A percentile compares a stretch with the other conserved stretches of the same genome.
These are phyloP conservation scores for Porpolomopsis calyptriformis DNA, from an alignment of 768 basidiomycete genomes.

Conservation along the genomic window DNA sequence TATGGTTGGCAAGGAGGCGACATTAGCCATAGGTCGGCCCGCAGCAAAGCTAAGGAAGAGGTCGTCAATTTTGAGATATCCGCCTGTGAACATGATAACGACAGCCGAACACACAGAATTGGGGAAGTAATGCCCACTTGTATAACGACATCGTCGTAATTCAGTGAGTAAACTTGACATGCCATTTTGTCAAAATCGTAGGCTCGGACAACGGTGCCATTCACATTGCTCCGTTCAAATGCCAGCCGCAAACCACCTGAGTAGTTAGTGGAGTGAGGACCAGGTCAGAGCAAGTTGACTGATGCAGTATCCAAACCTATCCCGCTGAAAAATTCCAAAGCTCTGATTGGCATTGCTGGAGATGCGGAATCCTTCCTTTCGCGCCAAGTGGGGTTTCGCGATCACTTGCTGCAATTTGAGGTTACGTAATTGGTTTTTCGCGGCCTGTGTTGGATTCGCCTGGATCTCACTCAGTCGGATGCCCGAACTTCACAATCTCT, in stretches of 20 bases:
- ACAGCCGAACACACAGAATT: neutral
- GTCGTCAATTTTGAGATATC: slow-evolving; percentile 55
- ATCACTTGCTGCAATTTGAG: too few relatives aligned
- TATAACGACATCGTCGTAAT: slow-evolving; percentile 39
- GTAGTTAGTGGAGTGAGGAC: neutral
- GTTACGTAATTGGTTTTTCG: too few relatives aligned
- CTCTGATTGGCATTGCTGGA: slow-evolving; percentile 1
- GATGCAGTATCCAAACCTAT: slow-evolving; percentile 45
- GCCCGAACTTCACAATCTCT: too few relatives aligned
- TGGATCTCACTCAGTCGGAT: too few relatives aligned
- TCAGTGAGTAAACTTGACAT: slow-evolving; percentile 56
- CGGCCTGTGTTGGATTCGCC: too few relatives aligned
- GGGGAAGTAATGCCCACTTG: slow-evolving; percentile 31
- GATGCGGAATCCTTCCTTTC: too few relatives aligned
- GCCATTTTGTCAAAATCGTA: slow-evolving; percentile 79
- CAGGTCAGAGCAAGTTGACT: neutral
- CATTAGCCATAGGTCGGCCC: slow-evolving; percentile 63
- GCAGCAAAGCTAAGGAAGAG: slow-evolving; percentile 29
- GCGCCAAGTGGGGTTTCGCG: too few relatives aligned
- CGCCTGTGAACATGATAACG: slow-evolving; percentile 23
- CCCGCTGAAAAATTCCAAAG: slow-evolving; percentile 64
- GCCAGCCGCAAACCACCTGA: slow-evolving; percentile 68
- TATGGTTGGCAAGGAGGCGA: slow-evolving; percentile 83
- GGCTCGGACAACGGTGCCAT: slow-evolving; percentile 46
- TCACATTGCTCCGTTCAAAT: slow-evolving; percentile 38